Conservation (phyloP, 345 rosid species). For the Zanthoxylum bungeanum region DNA sequence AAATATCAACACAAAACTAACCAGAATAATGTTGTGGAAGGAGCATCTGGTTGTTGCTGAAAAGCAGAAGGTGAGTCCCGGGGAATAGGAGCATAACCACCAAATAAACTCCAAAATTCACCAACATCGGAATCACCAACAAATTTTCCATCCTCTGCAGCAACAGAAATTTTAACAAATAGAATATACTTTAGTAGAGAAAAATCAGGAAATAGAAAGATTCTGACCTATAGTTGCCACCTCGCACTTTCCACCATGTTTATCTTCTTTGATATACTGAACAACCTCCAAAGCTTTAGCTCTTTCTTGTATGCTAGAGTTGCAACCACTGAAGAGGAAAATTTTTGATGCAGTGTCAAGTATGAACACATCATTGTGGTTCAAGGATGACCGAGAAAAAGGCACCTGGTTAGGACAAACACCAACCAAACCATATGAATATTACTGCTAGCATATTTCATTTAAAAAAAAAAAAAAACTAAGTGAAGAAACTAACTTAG, state of each 20-base stretch:
- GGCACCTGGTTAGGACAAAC: constrained; percentile 49
- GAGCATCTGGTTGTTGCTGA: constrained; percentile 32
- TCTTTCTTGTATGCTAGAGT: constrained; percentile 79
- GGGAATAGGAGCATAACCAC: constrained; percentile 84
- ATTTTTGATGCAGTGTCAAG: constrained; percentile 82
- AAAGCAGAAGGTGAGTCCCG: constrained; percentile 40
- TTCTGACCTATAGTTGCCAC: constrained; percentile 72
- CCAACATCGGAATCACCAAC: constrained; percentile 83
- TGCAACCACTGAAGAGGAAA: constrained; percentile 80
- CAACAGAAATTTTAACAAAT: constrained; percentile 20
- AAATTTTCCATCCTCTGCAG: constrained; percentile 85
- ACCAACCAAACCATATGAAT: constrained; percentile 12
- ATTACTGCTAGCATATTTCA: background rate
- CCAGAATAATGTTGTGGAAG: constrained; percentile 57
- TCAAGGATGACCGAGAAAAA: constrained; percentile 75
- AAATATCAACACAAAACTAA: constrained; percentile 23
- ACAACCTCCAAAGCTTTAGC: constrained; percentile 92
- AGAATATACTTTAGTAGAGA: constrained; percentile 5
- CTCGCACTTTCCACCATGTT: constrained; percentile 73
- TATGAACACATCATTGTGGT: constrained; percentile 73
- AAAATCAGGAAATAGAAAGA: constrained; percentile 8
- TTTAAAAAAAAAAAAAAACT: background rate
- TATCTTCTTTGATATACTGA: constrained; percentile 62
- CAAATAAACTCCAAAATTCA: constrained; percentile 92
- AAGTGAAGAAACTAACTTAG: background rate